phyloP scores from a whole-genome alignment of 169 alveolate species.

The Plasmodium berghei region DNA sequence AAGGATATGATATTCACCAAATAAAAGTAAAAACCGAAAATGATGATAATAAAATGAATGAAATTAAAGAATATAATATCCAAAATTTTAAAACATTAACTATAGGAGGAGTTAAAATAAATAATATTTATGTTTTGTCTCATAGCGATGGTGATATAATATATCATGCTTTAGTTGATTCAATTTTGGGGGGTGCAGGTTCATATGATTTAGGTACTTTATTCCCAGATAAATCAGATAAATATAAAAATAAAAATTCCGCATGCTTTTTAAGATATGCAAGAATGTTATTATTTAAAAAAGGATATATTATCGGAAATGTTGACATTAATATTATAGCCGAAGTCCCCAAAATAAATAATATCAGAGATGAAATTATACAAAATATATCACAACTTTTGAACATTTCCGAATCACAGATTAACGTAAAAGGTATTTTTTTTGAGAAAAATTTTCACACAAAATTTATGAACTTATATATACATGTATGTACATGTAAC shows the following conservation, averaged over 20 bases:
- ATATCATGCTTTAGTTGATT: conserved; percentile 87
- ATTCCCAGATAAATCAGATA: conserved; percentile 88
- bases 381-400: conserved; percentile 51
- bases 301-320: conserved; percentile 56
- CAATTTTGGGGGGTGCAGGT: conserved; percentile 88
- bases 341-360: conserved; percentile 56
- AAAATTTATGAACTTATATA: not conserved
- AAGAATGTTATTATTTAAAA: conserved; percentile 53
- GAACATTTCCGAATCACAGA: conserved; percentile 38
- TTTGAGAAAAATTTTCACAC: not conserved
- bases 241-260: conserved; percentile 79
- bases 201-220: conserved; percentile 90
- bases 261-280: conserved; percentile 75
- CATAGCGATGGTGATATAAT: conserved; percentile 93
- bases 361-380: conserved; percentile 28
- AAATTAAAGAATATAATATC: conserved; percentile 67
- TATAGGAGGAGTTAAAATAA: conserved; percentile 83
- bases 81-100: conserved; percentile 78
- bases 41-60: conserved; percentile 43
- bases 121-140: conserved; percentile 79
- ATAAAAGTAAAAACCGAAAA: conserved; percentile 70
- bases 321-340: conserved; percentile 78
- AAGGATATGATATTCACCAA: conserved; percentile 85
- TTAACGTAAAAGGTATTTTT: conserved; percentile 75
- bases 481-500: not conserved